Conservation (phyloP, 2,329 filamentous ascomycete genomes). For the Verticillium isaacii region DNA sequence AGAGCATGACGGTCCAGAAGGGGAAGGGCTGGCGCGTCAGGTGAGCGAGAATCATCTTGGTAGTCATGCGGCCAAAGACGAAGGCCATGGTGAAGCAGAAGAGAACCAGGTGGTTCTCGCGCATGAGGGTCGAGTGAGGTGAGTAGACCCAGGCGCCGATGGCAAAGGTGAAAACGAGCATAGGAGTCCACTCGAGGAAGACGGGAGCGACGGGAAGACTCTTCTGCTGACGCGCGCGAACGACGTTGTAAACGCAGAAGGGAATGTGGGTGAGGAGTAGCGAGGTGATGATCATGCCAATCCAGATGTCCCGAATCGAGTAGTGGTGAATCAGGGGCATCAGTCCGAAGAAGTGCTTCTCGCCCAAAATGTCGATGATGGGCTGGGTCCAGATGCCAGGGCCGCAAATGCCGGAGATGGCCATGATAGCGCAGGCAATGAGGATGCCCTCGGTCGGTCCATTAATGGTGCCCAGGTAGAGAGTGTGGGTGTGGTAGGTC, state of each 20-base stretch:
- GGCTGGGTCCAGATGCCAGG: slow-evolving; percentile 80
- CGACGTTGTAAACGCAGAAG: slow-evolving; percentile 84
- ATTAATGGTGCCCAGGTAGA: slow-evolving; percentile 95
- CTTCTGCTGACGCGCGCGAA: slow-evolving; percentile 65
- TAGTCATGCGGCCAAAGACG: slow-evolving; percentile 96
- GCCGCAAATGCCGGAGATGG: slow-evolving; percentile 80
- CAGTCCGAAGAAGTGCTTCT: slow-evolving; percentile 45
- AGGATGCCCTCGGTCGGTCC: slow-evolving; percentile 94
- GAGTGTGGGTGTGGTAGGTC: slow-evolving; percentile 95
- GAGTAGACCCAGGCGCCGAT: slow-evolving; percentile 85
- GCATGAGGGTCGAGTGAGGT: slow-evolving; percentile 75
- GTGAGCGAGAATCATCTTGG: slow-evolving; percentile 97
- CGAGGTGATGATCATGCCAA: slow-evolving; percentile 61
- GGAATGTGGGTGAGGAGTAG: slow-evolving; percentile 75
- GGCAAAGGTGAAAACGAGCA: slow-evolving; percentile 72
- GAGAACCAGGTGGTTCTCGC: slow-evolving; percentile 81
- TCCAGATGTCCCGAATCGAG: slow-evolving; percentile 85
- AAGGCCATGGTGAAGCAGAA: slow-evolving; percentile 95
- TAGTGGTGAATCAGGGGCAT: slow-evolving; percentile 61
- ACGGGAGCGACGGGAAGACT: slow-evolving; percentile 74
- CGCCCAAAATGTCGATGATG: slow-evolving; percentile 64
- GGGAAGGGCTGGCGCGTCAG: slow-evolving; percentile 91
- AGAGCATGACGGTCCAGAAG: slow-evolving; percentile 90
- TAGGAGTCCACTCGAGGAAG: slow-evolving; percentile 91
- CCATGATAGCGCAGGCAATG: slow-evolving; percentile 82